Evolutionary conservation across 441 rosid species (phyloP).

Genomic region (Syzygium malaccense): DNA sequence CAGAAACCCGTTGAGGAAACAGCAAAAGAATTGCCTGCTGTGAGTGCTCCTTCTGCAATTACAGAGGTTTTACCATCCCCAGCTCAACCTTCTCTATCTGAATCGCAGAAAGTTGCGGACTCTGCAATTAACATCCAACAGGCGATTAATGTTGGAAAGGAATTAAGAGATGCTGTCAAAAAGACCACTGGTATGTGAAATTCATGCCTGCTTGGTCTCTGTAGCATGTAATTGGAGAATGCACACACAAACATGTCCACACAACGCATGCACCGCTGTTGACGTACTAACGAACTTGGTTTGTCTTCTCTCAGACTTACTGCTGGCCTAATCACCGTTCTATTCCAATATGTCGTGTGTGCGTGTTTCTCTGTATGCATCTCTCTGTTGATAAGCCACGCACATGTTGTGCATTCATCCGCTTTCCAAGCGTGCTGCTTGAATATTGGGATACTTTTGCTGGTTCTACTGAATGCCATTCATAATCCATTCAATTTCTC

Average conservation of each 20-base stretch:
- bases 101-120: neutral
- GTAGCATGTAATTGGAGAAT: neutral
- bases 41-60: neutral
- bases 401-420: neutral
- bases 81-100: neutral
- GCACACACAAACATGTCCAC: neutral
- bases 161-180: neutral
- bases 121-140: neutral
- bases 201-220: neutral
- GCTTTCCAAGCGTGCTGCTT: neutral
- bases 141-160: neutral
- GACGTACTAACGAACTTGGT: neutral
- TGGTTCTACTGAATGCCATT: neutral
- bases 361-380: neutral
- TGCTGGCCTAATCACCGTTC: neutral
- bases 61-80: neutral
- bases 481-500: neutral
- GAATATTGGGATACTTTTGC: neutral
- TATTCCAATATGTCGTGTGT: neutral
- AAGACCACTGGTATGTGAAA: neutral
- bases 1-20: neutral
- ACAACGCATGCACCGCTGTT: neutral
- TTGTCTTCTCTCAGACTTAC: neutral
- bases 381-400: neutral
- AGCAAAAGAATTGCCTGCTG: neutral